phyloP scores from a whole-genome alignment of 2,329 filamentous ascomycete species.

The Trichothecium sympodiale region DNA sequence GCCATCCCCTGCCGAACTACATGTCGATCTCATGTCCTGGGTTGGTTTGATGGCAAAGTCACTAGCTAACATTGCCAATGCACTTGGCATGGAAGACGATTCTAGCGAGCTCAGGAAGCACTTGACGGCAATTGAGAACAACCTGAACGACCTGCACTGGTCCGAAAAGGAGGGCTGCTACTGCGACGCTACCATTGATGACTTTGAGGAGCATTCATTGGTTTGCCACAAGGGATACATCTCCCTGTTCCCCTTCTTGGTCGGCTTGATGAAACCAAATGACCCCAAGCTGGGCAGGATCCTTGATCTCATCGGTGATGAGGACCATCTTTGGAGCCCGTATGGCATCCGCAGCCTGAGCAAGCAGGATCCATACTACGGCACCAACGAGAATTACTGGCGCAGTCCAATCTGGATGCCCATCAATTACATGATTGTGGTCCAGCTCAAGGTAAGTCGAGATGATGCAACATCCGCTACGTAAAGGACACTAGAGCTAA shows the following conservation, averaged over 20 bases:
- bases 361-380: conserved; percentile 71
- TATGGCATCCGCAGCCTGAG: conserved; percentile 86
- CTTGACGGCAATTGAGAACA: conserved; percentile 66
- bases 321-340: conserved; percentile 80
- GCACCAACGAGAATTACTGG: conserved; percentile 95
- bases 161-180: conserved; percentile 68
- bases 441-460: conserved; percentile 68
- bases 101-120: conserved; percentile 59
- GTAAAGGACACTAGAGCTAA: no score
- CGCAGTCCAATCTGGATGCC: conserved; percentile 90
- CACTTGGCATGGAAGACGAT: conserved; percentile 68
- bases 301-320: conserved; percentile 67
- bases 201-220: conserved; percentile 79
- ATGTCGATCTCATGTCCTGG: conserved; percentile 92
- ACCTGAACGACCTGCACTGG: conserved; percentile 93
- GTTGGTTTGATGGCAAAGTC: conserved; percentile 91
- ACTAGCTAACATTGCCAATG: conserved; percentile 68
- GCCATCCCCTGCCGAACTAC: conserved; percentile 89
- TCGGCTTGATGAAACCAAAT: conserved; percentile 65
- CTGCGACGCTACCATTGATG: conserved; percentile 91
- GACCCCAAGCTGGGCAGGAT: conserved; percentile 64
- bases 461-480: no score
- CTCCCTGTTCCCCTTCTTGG: conserved; percentile 83
- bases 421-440: conserved; percentile 82
- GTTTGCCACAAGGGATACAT: conserved; percentile 97